Evolutionary conservation across 352 stramenopile genomes (phyloP), one percentile per base, ranked within the genome.

Genomic region (Phytopythium vexans): DNA sequence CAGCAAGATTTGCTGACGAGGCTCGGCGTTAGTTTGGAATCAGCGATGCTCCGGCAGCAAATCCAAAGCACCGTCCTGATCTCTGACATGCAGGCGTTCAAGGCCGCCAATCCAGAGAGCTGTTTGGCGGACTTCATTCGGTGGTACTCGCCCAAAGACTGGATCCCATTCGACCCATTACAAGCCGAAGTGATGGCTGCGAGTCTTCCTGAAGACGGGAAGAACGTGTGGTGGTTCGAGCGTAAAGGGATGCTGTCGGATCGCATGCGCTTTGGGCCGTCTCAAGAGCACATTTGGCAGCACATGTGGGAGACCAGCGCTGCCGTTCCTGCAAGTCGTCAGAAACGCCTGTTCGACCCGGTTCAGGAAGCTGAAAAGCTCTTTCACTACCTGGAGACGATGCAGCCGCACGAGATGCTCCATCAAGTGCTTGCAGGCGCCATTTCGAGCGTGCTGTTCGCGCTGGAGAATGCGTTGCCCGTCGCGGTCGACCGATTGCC

Each of bases 31-130:
- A 84, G 66, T 27, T 52, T 72, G 7, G 79, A 92, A 35, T 91
- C 77, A 0, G 74, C 82, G 8, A 75, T 82, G 48, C 58, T 91
- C 12, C 74, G 84, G 0, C 84, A 91, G 46, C 77, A 91, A 42
- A 75, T 94, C 31, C 81, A 92, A 54, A 92, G 79, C 50, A 74
- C 71, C 14, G 64, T 75, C 12, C 52, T 94, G 34, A 59, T 94
- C 0, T 92, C 84, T 4, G 84, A 92, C 42, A 94, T 94, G 84
- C 81, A 92, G 68, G 77, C 84, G 1, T 94, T 94, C 51, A 94
- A 94, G 54, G 84, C 84, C 41, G 79, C 84, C 7, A 94, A 94
- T 37, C 77, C 81, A 12, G 65, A 62, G 3, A 66, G 63, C 15
- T 89, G 72, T 34, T 61, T 94, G 4, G 75, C 76, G 5, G 84